Conservation (phyloP, 345 rosid genomes). For the Lumnitzera racemosa region DNA sequence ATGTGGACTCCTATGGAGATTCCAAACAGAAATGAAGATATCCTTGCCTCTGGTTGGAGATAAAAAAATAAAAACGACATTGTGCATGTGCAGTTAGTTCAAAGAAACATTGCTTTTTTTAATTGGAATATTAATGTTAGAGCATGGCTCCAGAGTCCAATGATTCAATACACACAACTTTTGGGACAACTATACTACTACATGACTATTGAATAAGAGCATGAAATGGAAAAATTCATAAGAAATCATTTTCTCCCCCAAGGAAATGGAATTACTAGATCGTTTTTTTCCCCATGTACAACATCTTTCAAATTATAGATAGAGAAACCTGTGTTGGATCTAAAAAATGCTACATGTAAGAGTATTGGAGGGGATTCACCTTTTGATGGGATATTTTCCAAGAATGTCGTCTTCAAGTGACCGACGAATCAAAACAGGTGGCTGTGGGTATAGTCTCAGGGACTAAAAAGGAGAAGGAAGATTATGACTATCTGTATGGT, state of each 20-base stretch:
- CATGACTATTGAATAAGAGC: too few species aligned
- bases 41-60: constrained; percentile 61
- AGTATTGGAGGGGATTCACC: constrained; percentile 22
- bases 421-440: constrained; percentile 93
- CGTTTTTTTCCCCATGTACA: neutral
- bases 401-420: constrained; percentile 65
- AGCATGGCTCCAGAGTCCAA: too few species aligned
- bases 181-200: too few species aligned
- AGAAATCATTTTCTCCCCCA: too few species aligned
- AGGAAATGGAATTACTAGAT: too few species aligned
- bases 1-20: constrained; percentile 78
- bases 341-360: neutral
- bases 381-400: constrained; percentile 74
- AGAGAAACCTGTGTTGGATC: neutral
- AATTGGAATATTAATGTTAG: too few species aligned
- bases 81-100: too few species aligned
- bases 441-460: constrained; percentile 90
- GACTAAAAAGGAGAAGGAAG: constrained; percentile 32
- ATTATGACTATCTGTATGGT: neutral
- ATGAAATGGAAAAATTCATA: too few species aligned
- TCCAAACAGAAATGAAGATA: constrained; percentile 89
- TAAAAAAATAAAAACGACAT: too few species aligned
- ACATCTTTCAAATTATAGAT: neutral
- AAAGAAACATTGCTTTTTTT: too few species aligned
- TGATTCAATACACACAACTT: too few species aligned